Base-by-base conservation (phyloP, 139 green algal species). In the Haematococcus lacustris region DNA sequence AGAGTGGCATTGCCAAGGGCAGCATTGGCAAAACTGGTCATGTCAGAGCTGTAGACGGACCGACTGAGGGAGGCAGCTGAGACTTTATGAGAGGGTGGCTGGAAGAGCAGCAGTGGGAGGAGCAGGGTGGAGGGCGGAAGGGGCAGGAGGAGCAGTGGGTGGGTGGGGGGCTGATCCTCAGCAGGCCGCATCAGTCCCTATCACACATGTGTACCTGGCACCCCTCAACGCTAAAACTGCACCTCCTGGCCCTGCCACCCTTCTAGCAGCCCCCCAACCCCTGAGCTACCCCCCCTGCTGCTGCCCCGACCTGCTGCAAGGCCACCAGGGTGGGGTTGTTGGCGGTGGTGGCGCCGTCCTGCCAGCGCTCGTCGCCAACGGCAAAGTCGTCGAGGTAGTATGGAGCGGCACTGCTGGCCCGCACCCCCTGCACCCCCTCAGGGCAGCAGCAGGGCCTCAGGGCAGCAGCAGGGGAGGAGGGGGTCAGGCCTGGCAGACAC, bases 321-420 rank as follows among this genome's bases (percentile, higher is more conserved):
- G 90, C 93, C 0, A 98, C 62, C 39, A 93, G 64, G 21, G 88
- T 72, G 1, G 94, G 94, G 79, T 98, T 98, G 84, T 98, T 98
- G 60, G 90, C 93, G 5, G 83, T 89, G 4, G 88, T 82, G 4
- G 94, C 94, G 28, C 94, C 94, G 68, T 98, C 94, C 71, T 97
- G 91, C 76, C 94, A 98, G 61, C 89, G 87, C 41, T 91, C 80
- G 25, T 87, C 87, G 7, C 78, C 83, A 21, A 77, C 69, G 25
- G 76, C 28, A 65, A 86, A 91, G 71, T 97, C 93, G 38, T 95
- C 94, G 26, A 98, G 81, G 78, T 98, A 91, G 76, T 88, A 89
- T 4, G 86, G 86, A 25, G 86, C 86, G 1, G 86, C 91, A 1
- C 90, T 94, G n/a, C 90, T 97, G 5, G 94, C 94, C 0, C 94